Base-by-base conservation (phyloP, 2,329 filamentous ascomycete genomes). In the Apiospora aurea region DNA sequence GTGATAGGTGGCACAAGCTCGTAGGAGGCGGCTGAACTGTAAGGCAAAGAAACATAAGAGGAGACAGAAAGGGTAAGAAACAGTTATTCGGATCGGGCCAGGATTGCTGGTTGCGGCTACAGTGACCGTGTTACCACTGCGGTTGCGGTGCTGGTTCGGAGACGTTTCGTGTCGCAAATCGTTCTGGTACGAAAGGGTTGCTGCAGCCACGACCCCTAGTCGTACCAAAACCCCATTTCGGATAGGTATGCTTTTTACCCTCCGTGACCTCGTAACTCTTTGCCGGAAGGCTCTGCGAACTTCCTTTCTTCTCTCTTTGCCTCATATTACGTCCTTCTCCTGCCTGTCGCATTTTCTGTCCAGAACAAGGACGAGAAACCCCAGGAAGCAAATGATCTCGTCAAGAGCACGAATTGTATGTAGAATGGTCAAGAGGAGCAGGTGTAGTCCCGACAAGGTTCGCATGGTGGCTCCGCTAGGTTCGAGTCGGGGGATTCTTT, bases 131-230 rank as follows among this genome's bases (percentile, higher is more conserved):
- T 64, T 41, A 64, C 57, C 57, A 64, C 34, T 64, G 29, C 18
- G 57, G 34, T 29, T n/a, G 57, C 21, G 57, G 34, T 64, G 14
- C 34, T 64, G 57, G 57, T 64, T 64, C 57, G 57, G 57, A 64
- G 57, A 64, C 57, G 57, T 64, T 64, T 64, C 57, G 57, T 41
- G 57, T 64, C 34, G 57, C 57, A 64, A 64, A 64, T 64, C 57
- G 41, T 34, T 61, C 26, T 34, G 26, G n/a, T 51, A 24, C 21
- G 29, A 14, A 53, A 16, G 38, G 53, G 16, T 29, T 61, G 53
- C 57, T 38, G 34, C 57, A 34, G 34, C 57, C 57, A 7, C 34
- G 21, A 38, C 29, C 34, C 57, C 57, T 41, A 2, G 18, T 64
- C n/a, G 57, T 41, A 64, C 57, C 57, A 64, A 41, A 41, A 10